Base-by-base conservation (phyloP, 2,329 filamentous ascomycete genomes). In the Clarireedia sp. region DNA sequence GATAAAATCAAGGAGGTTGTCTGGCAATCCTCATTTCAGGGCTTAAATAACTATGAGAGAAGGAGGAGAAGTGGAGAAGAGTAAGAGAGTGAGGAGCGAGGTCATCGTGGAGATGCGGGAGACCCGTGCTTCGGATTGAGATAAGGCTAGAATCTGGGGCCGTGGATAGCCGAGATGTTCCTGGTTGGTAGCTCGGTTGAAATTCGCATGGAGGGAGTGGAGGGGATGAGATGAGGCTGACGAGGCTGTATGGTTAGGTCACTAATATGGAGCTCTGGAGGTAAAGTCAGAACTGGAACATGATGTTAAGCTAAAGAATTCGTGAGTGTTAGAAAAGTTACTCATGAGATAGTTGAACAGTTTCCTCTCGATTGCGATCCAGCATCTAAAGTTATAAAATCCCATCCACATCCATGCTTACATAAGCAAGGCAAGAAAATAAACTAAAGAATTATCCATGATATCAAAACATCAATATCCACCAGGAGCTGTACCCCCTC, bases 131-230 rank as follows among this genome's bases (percentile, higher is more conserved):
- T 29, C 40, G 12, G 33, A 17, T 16, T 33, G 29, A 33, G 29
- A 33, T 10, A 26, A 54, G 51, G 51, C 51, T 54, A 24, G 19
- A 54, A 54, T 40, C 51, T 33, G 51, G 51, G 51, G 51, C 43
- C 50, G 50, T 17, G 10, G 29, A 21, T 53, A 53, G 37, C 50
- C 50, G 43, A 40, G 17, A 23, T 45, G 47, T 9, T 48, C 51
- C 12, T 26, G 12, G 8, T 38, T 51, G 24, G 6, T 7, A 26
- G n/a, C 23, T 9, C 5, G n/a, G 8, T 5, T 33, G 9, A 33
- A 33, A 10, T 10, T 33, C 12, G 29, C 29, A 12, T 9, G 9
- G 38, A 41, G 17, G 2, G 16, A n/a, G 1, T 41, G 2, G 16
- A n/a, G 1, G n/a, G 14, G 38, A n/a, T 41, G 38, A 41, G 38